Percentiles rank a stretch among this genome's conserved stretches.
phyloP scores from a whole-genome alignment of 768 basidiomycete species.

The Leccinum ochraceum region DNA sequence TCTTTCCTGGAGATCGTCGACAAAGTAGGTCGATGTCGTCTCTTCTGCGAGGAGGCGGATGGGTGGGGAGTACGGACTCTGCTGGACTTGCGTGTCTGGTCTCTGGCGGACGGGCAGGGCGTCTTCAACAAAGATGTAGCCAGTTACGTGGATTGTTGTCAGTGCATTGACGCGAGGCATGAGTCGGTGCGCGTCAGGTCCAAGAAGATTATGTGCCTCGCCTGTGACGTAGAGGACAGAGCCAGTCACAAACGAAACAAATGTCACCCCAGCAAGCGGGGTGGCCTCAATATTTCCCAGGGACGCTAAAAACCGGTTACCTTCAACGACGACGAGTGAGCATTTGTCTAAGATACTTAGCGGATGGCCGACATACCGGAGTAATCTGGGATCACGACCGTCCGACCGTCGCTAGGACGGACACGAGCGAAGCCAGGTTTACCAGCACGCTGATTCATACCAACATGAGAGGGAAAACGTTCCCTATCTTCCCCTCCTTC shows the following conservation, averaged over 20 bases:
- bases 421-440: constrained; percentile 61
- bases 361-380: constrained; percentile 39
- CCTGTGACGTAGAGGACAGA: constrained; percentile 69
- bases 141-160: constrained; percentile 50
- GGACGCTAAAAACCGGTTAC: constrained; percentile 62
- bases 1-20: constrained; percentile 23
- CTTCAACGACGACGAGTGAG: constrained; percentile 29
- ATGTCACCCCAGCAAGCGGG: constrained; percentile 55
- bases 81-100: constrained; percentile 29
- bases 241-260: constrained; percentile 54
- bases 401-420: constrained; percentile 51
- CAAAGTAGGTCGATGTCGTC: constrained; percentile 31
- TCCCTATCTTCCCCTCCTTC: constrained; percentile 38
- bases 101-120: constrained; percentile 58
- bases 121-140: constrained; percentile 52
- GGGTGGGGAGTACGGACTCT: constrained; percentile 62
- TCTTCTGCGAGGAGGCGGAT: constrained; percentile 57
- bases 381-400: constrained; percentile 61
- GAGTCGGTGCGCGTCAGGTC: constrained; percentile 39
- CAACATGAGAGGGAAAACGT: constrained; percentile 55
- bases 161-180: constrained; percentile 60
- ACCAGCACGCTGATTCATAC: constrained; percentile 70
- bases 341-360: neutral
- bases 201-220: constrained; percentile 50
- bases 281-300: constrained; percentile 66